Evolutionary conservation across 176 grass and related monocot genomes (phyloP).

Genomic region (Oryza meridionalis): DNA sequence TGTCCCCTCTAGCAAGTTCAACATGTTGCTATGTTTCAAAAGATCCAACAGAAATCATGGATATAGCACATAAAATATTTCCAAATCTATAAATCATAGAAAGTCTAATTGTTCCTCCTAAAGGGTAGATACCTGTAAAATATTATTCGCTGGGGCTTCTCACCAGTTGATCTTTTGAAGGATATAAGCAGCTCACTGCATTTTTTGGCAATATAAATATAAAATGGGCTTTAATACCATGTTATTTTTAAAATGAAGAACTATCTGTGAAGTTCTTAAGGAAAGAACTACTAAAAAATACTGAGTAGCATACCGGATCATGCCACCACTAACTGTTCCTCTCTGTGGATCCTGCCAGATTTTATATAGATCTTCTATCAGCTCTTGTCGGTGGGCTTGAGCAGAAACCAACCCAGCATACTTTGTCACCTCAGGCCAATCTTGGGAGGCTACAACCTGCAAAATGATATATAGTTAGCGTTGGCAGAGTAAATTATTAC

Average conservation of each 20-base stretch:
- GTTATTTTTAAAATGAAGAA: not conserved
- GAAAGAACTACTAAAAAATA: not conserved
- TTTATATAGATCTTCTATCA: conserved; percentile 69
- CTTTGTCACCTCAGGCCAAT: conserved; percentile 77
- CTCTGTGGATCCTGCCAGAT: conserved; percentile 59
- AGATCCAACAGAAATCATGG: not conserved
- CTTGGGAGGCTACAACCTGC: conserved; percentile 75
- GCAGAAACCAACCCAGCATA: conserved; percentile 71
- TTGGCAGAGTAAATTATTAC: not conserved
- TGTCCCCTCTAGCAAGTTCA: not conserved
- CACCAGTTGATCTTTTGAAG: conserved; percentile 62
- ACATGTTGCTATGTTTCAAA: not conserved
- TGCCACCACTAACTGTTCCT: conserved; percentile 43
- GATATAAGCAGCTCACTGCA: conserved; percentile 69
- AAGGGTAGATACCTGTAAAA: conserved; percentile 59
- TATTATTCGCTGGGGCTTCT: conserved; percentile 64
- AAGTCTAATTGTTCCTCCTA: not conserved
- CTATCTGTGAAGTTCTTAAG: not conserved
- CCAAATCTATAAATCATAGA: not conserved
- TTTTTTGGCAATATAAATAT: conserved; percentile 13
- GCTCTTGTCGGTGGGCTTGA: conserved; percentile 65
- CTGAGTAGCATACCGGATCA: conserved; percentile 47
- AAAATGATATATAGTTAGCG: not conserved
- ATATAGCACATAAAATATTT: not conserved
- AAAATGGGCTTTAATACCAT: not conserved